Base-by-base conservation (phyloP, 495 filamentous ascomycete species). In the Daldinia concentrica region DNA sequence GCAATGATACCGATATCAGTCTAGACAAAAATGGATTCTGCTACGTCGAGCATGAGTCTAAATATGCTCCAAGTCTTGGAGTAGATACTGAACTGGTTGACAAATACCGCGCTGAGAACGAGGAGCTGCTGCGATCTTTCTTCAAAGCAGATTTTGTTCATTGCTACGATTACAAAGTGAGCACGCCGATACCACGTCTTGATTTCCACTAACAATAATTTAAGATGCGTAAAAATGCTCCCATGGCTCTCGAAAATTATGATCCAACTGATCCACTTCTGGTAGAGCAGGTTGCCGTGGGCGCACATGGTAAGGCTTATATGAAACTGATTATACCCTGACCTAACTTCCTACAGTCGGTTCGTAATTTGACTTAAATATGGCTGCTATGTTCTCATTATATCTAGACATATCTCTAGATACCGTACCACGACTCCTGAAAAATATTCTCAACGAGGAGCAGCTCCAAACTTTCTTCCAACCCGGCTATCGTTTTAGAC, bases 241-340 rank as follows among this genome's bases (percentile, higher is more conserved):
- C 63, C 1, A 66, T 66, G 63, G 58, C 41, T 7, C 55, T 59
- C 15, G 63, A 66, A 27, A 58, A 22, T 4, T 66, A 58, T 41
- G 63, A 66, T 29, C 63, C 63, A 27, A 59, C 43, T 14, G 63
- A 66, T 58, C 63, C 63, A 14, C 54, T 66, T 39, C 55, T 66
- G 0, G 32, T 66, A 19, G 63, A 66, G 19, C 54, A 66, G 26
- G 63, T 41, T 48, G 63, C 63, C 19, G 29, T 66, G 15, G 63
- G 63, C 1, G 63, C 63, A 27, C 63, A 66, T 39, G 63, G 63
- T 66, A 22, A 37, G 32, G 11, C 6, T 19, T 9, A 22, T 11
- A 14, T 27, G 17, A 27, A 6, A 7, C 8, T 5, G 11, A 17
- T 41, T 26, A 27, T 4, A 22, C 7, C 48, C 8, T 29, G 11